Conservation (phyloP, 1,284 basidiomycete species). For the Schizophyllum amplum region DNA sequence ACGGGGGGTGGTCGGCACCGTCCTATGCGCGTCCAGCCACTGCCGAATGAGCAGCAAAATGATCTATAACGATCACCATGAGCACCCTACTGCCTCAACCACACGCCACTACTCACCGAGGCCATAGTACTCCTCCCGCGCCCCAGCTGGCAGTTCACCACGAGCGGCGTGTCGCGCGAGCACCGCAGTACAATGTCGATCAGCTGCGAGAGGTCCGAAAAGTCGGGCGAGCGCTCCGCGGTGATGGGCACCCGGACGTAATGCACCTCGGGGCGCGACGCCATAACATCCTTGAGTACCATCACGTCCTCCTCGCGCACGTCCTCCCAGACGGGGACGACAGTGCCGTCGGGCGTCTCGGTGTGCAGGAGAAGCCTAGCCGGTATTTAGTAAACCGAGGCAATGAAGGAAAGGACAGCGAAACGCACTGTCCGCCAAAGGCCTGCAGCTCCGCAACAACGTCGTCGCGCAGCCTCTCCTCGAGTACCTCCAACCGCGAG, state of each 20-base stretch:
- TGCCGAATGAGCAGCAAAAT: conserved; percentile 82
- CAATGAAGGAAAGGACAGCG: not conserved
- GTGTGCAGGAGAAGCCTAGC: conserved; percentile 87
- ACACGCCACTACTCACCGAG: conserved; percentile 43
- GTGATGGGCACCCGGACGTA: conserved; percentile 92
- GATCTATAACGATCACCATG: conserved; percentile 38
- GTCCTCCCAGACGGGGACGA: conserved; percentile 95
- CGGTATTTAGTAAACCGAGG: conserved; percentile 1
- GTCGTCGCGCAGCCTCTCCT: conserved; percentile 89
- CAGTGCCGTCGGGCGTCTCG: conserved; percentile 81
- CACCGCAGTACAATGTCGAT: conserved; percentile 80
- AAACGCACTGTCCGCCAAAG: conserved; percentile 71
- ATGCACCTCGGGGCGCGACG: conserved; percentile 55
- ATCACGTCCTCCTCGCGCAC: conserved; percentile 72
- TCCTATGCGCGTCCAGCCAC: conserved; percentile 60
- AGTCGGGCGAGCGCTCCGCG: conserved; percentile 67
- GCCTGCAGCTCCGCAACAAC: conserved; percentile 76
- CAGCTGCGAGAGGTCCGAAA: conserved; percentile 63
- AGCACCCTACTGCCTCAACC: not conserved
- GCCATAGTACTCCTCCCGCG: conserved; percentile 90
- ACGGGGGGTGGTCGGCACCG: conserved; percentile 25
- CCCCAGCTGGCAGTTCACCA: conserved; percentile 96
- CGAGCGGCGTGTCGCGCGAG: conserved; percentile 70
- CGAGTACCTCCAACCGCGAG: conserved; percentile 79
- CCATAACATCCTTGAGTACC: conserved; percentile 90